Evolutionary conservation across 2,329 filamentous ascomycete genomes (phyloP), one percentile per base, ranked within the genome.

Genomic region (Gnomoniopsis smithogilvyi): DNA sequence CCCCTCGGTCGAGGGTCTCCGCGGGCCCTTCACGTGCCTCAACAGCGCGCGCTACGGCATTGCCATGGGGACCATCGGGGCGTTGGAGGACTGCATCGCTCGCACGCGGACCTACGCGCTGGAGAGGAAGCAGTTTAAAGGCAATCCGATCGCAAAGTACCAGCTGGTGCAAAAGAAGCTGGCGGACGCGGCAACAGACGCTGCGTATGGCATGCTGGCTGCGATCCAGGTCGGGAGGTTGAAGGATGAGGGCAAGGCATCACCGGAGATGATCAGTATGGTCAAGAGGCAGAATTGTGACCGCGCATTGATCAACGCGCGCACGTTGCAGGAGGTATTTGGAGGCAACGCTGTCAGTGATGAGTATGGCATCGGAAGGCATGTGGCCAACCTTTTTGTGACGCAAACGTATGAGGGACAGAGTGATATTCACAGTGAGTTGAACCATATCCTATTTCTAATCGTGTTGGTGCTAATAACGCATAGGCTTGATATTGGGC

Each of bases 201-300:
- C 90, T 2, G 89, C 93, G 1, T 98, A 90, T 70, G 95, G 95
- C 47, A 90, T 91, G n/a, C 78, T 96, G 56, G 95, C 95, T 7
- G 89, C 91, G 8, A 86, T 91, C 59, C 95, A 99, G 75, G 94
- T 98, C 38, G 93, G 92, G 54, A 82, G 94, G 62, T 84, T 98
- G 59, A 98, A 97, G 82, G 94, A 98, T 67, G 87, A 91, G 71
- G 93, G 93, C 64, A 91, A 92, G 74, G 86, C 84, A 24, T 87
- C 89, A 2, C 93, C 95, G 7, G 95, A 99, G 78, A 98, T 98
- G 94, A 96, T 99, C 68, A 87, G 84, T 72, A 84, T 99, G 91
- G 87, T 98, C 71, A 99, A 99, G 83, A 83, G 95, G 66, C 93
- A 98, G 78, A 99, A 99, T 75, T 99, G 95, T 74, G 95, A 99